Evolutionary conservation across 768 basidiomycete species (phyloP).

Genomic region (Psilocybe sp.): DNA sequence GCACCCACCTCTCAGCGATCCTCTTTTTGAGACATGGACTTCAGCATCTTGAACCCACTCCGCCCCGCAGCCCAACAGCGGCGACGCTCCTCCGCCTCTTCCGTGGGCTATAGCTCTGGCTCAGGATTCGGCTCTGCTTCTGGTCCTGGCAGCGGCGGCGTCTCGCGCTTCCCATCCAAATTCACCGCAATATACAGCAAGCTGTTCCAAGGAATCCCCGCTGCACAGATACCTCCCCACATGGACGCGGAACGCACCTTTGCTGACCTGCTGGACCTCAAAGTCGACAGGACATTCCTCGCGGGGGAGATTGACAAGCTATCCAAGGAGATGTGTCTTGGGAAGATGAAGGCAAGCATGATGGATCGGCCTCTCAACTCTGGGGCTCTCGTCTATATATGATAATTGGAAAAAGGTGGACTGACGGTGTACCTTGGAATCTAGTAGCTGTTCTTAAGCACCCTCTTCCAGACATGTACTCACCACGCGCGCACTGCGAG

Average conservation of each 20-base stretch:
- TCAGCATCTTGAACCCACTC: no score
- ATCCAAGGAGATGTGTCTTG: conserved; percentile 48
- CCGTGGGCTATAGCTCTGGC: no score
- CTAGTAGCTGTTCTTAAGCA: conserved; percentile 51
- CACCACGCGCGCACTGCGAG: conserved; percentile 30
- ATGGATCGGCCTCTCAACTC: no score
- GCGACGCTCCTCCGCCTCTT: no score
- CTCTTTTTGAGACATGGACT: no score
- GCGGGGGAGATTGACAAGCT: conserved; percentile 34
- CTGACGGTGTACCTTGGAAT: conserved; percentile 1
- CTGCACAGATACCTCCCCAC: conserved; percentile 40
- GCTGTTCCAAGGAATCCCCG: conserved; percentile 48
- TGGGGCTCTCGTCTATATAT: no score
- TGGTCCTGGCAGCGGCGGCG: no score
- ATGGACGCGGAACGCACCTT: conserved; percentile 47
- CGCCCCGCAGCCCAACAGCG: no score
- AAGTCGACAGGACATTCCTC: conserved; percentile 48
- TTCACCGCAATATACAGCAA: conserved; percentile 45
- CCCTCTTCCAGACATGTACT: conserved; percentile 47
- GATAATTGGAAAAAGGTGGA: neutral
- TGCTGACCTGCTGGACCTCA: conserved; percentile 47
- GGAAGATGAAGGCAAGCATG: conserved; percentile 45
- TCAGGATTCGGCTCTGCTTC: no score
- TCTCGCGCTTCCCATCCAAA: conserved; percentile 34
- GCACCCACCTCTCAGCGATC: no score